Evolutionary conservation across 345 rosid species (phyloP), one percentile per base, ranked within the genome.

Genomic region (Lagerstroemia speciosa): DNA sequence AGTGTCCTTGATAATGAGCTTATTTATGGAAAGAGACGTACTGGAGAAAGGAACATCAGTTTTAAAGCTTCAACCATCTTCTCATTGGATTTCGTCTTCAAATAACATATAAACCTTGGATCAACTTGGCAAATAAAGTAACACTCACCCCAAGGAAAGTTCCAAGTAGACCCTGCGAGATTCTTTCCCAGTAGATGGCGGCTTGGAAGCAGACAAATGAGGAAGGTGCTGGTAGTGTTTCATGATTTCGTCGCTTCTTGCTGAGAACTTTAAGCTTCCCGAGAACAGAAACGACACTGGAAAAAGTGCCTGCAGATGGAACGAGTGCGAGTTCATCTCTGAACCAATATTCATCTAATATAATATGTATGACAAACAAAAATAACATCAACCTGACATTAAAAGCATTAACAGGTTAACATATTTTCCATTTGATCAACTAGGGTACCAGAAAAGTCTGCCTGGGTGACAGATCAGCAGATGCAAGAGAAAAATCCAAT

Each of bases 81-180:
- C 61, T 6, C 26, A 14, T 0, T 2, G 0, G 11, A 26, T 9
- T 22, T 26, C 5, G 31, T 11, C 3, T 26, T 24, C 61, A 24
- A 55, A 55, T 24, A 4, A 24, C 31, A 6, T 55, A 26, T 52
- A 24, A 55, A 24, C 2, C 30, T 55, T 8, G 30, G 30, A 24
- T 11, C 57, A 52, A 8, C 26, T 55, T 1, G 61, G 5, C 1
- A 26, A 55, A 19, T 61, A 61, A 22, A 36, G n/a, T 41, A 64
- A 10, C 14, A 40, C 99, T 83, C 60, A 91, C 99, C 99, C 99
- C 52, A 91, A 67, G 76, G 93, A 86, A 77, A 94, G 86, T 74
- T 94, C 93, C 80, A 94, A 78, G 85, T 91, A 66, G 79, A 94
- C 85, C 82, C 88, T 84, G n/a, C 98, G 89, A 71, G 85, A 79